Evolutionary conservation across 495 filamentous ascomycete genomes (phyloP).

Genomic region (Sphaerosporella brunnea): DNA sequence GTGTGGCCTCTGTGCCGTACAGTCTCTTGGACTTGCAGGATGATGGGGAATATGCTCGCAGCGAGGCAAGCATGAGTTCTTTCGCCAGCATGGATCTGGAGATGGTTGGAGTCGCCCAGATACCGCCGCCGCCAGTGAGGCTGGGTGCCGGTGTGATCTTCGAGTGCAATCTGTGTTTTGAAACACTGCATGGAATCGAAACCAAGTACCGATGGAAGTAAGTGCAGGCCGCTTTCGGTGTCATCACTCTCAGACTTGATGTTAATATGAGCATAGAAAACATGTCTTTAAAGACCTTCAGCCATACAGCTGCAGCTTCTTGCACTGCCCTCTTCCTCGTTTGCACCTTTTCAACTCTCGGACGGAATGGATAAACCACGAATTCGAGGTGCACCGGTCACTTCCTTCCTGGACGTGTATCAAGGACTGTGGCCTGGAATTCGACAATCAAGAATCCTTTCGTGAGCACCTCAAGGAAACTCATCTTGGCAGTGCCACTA

Average conservation of each 20-base stretch:
- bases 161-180: slow-evolving; percentile 8
- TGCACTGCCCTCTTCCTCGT: slow-evolving; percentile 1
- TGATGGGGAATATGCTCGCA: slow-evolving; percentile 3
- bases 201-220: slow-evolving; percentile 7
- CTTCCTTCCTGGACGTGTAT: slow-evolving; percentile 6
- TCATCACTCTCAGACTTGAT: background rate
- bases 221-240: background rate
- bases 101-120: background rate
- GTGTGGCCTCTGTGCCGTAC: background rate
- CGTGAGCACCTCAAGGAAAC: slow-evolving; percentile 1
- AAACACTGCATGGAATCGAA: slow-evolving; percentile 4
- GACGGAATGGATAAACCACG: slow-evolving; percentile 8
- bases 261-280: background rate
- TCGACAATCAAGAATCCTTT: slow-evolving; percentile 5
- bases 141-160: slow-evolving; percentile 5
- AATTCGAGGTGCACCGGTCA: slow-evolving; percentile 7
- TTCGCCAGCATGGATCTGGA: background rate
- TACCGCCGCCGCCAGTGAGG: slow-evolving; percentile 7
- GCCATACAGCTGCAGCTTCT: slow-evolving; percentile 10
- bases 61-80: background rate
- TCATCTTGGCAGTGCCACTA: background rate
- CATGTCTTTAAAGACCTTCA: slow-evolving; percentile 12
- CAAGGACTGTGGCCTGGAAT: slow-evolving; percentile 8
- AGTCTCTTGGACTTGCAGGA: slow-evolving; percentile 1
- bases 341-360: slow-evolving; percentile 6